Evolutionary conservation across 768 basidiomycete species (phyloP), one percentile per base, ranked within the genome.

Genomic region (Trametes cinnabarina): DNA sequence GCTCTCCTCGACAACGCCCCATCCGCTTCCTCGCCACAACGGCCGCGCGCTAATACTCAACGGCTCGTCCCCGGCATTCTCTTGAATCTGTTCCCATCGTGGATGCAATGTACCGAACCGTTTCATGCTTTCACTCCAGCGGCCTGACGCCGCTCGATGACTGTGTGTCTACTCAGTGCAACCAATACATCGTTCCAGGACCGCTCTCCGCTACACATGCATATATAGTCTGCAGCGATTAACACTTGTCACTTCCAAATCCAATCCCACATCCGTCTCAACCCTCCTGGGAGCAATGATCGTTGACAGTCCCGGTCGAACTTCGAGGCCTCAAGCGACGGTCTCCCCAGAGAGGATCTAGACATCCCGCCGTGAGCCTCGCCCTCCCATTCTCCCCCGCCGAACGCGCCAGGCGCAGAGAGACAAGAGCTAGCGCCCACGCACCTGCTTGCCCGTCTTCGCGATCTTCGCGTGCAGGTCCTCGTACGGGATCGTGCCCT

Each of bases 371-470:
- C 41, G 14, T 49, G 17, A 22, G 34, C 39, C 28, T 47, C 39
- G 52, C 30, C 30, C 30, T n/a, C n/a, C n/a, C n/a, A n/a, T n/a
- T n/a, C n/a, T n/a, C n/a, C n/a, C n/a, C n/a, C n/a, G n/a, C 30
- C 30, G 30, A 32, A 6, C 30, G 30, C 30, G n/a, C n/a, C n/a
- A 12, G 48, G 11, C 20, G 23, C 51, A 32, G 15, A 39, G 12
- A 34, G 28, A 35, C 47, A 47, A 5, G n/a, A 25, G 32, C 44
- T 39, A 43, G 8, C 30, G 46, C 40, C 3, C n/a, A 60, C 63
- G 22, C 51, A 91, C 92, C 86, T 90, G 82, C 74, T 94, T 94
- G 62, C 94, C 94, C 10, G 93, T 96, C 82, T 94, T 95, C 80
- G 84, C 83, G 68, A 96, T 92, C 77, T 79, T 89, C 51, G 75